Conservation (phyloP, 2,329 filamentous ascomycete genomes). For the Chalaropsis ovoidea region DNA sequence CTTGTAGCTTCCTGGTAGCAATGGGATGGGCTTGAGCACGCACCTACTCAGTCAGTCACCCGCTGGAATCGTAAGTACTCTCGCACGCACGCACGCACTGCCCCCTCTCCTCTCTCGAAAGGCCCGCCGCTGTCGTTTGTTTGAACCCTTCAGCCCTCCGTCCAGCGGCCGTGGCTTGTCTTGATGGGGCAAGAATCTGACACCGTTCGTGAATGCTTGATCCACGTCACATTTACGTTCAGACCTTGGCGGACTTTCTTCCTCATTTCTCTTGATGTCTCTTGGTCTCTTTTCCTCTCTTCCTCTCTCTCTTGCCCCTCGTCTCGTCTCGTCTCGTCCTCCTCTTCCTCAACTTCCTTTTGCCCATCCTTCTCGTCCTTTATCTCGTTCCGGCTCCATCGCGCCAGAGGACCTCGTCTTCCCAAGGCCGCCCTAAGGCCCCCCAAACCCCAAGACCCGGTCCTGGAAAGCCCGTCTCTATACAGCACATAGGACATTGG, state of each 20-base stretch:
- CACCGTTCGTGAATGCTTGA: constrained; percentile 1
- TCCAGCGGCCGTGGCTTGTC: constrained; percentile 4
- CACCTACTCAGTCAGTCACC: not conserved
- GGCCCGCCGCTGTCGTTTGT: not conserved
- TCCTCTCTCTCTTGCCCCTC: not conserved
- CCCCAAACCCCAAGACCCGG: not conserved
- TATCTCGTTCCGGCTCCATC: not conserved
- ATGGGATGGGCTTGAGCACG: not conserved
- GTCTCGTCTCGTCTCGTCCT: not conserved
- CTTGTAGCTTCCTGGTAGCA: not conserved
- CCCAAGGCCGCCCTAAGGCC: not conserved
- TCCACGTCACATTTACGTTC: constrained; percentile 2
- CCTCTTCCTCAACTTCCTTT: not conserved
- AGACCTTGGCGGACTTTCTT: too few relatives aligned
- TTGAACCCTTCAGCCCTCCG: constrained; percentile 1
- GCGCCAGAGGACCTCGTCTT: not conserved
- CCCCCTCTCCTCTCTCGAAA: not conserved
- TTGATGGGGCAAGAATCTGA: constrained; percentile 12
- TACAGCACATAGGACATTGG: not conserved
- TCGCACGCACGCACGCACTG: too few relatives aligned
- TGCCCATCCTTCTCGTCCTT: not conserved
- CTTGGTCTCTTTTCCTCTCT: not conserved
- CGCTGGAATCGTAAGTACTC: too few relatives aligned
- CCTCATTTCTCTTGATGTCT: too few relatives aligned
- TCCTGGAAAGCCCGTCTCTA: not conserved